Evolutionary conservation across 208 protist species (phyloP), one percentile per base, ranked within the genome.

Genomic region (Willaertia magna): DNA sequence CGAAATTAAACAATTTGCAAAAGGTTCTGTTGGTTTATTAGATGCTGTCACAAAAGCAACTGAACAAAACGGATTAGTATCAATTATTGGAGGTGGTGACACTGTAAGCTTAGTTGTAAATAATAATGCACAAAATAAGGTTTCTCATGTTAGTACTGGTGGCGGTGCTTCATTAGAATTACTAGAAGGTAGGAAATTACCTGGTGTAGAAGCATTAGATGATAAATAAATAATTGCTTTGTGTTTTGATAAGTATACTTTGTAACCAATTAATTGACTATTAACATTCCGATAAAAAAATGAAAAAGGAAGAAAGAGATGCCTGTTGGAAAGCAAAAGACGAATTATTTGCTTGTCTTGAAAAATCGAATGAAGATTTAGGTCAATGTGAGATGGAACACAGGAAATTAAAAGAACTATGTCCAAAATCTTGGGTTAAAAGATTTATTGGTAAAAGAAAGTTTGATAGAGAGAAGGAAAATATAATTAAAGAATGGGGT

Each of bases 91-190:
- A 86, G 98, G 98, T 87, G 98, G 98, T 88, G 98, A 99, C 88
- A 99, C 98, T 47, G 97, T 96, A 11, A 97, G 97, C 0, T 94
- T 93, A 26, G 95, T 94, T 20, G 93, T 95, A 75, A 95, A 97
- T 88, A 93, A 92, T 59, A 92, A 93, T 16, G 89, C 95, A 74
- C 93, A 92, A 46, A 89, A 95, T 48, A 94, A 98, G 88, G 94
- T 99, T 79, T 95, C 91, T 76, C 97, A 99, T 90, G 94, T 99
- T 47, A 97, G 92, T 51, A 99, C 98, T 84, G 99, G 99, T 85
- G 99, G 99, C 85, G 98, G 98, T 88, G 99, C 98, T 14, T 97
- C 95, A 18, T 93, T 99, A 55, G 98, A 99, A 92, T 94, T 99
- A 49, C 94, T 99, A 11, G 98, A 99, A 91, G 98, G 98, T 84